Evolutionary conservation across 2,329 filamentous ascomycete genomes (phyloP).

Genomic region (Microdochium bolleyi): DNA sequence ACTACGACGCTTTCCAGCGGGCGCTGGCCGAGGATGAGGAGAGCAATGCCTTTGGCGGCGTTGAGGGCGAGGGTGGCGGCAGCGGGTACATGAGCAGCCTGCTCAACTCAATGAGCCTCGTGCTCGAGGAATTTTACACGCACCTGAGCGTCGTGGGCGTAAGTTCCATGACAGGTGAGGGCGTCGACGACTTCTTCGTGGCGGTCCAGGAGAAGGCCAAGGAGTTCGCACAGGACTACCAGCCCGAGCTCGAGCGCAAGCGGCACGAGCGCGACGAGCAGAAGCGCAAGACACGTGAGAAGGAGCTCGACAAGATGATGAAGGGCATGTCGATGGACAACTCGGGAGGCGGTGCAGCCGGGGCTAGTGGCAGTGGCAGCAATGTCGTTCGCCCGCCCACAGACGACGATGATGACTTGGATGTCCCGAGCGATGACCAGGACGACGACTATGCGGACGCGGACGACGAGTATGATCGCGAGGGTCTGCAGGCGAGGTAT

Average conservation of each 20-base stretch:
- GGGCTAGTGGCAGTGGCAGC: constrained; percentile 11
- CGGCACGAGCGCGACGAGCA: constrained; percentile 66
- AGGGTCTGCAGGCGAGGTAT: constrained; percentile 69
- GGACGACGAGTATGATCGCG: constrained; percentile 51
- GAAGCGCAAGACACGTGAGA: constrained; percentile 64
- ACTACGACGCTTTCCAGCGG: constrained; percentile 91
- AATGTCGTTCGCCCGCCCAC: constrained; percentile 26
- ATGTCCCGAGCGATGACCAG: constrained; percentile 36
- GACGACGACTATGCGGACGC: constrained; percentile 51
- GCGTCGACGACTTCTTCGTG: constrained; percentile 87
- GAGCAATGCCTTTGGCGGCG: constrained; percentile 64
- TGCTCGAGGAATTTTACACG: constrained; percentile 95
- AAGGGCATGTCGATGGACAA: constrained; percentile 65
- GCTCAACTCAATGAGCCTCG: constrained; percentile 94
- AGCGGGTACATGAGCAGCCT: constrained; percentile 95
- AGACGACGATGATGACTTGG: constrained; percentile 43
- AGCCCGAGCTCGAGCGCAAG: constrained; percentile 79
- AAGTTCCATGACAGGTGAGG: constrained; percentile 84
- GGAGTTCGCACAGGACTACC: constrained; percentile 87
- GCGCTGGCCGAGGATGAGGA: constrained; percentile 77
- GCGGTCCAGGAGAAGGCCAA: constrained; percentile 79
- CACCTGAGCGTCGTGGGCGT: constrained; percentile 91
- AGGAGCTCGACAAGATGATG: constrained; percentile 89
- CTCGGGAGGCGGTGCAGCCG: constrained; percentile 9
- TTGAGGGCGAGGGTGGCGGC: constrained; percentile 62